A percentile compares a stretch with the other conserved stretches of the same genome.
Evolutionary conservation across 192 early-diverging fungal genomes (phyloP).

Genomic region (Podila clonocystis): DNA sequence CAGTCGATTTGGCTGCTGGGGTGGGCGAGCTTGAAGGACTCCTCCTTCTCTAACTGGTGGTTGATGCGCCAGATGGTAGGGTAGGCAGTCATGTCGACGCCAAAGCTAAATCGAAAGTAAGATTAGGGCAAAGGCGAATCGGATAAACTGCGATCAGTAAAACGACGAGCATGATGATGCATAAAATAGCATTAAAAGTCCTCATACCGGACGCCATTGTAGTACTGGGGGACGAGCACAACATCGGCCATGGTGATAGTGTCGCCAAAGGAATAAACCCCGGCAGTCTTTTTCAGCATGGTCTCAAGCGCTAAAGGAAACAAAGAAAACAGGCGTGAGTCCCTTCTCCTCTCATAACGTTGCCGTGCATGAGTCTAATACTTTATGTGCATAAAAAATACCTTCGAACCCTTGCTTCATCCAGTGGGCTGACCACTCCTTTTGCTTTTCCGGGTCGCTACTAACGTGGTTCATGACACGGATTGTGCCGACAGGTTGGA

Average conservation of each 20-base stretch:
- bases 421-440: constrained; percentile 68
- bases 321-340: background rate
- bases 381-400: constrained; percentile 19
- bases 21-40: constrained; percentile 71
- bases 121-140: background rate
- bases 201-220: constrained; percentile 75
- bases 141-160: background rate
- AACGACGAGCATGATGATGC: no score
- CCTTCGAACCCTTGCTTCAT: constrained; percentile 68
- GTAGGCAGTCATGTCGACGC: constrained; percentile 75
- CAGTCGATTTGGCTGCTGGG: constrained; percentile 73
- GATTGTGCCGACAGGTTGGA: constrained; percentile 87
- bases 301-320: constrained; percentile 28
- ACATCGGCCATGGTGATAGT: constrained; percentile 88
- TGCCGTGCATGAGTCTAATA: no score
- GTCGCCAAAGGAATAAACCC: constrained; percentile 85
- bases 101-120: constrained; percentile 48
- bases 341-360: background rate
- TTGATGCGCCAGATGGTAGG: constrained; percentile 75
- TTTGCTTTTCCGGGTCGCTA: constrained; percentile 45
- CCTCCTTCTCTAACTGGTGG: constrained; percentile 60
- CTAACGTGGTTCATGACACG: constrained; percentile 69
- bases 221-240: constrained; percentile 79
- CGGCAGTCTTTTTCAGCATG: constrained; percentile 68
- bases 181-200: background rate